Base-by-base conservation (phyloP, 2,329 filamentous ascomycete genomes). In the Alternaria gansuensis region DNA sequence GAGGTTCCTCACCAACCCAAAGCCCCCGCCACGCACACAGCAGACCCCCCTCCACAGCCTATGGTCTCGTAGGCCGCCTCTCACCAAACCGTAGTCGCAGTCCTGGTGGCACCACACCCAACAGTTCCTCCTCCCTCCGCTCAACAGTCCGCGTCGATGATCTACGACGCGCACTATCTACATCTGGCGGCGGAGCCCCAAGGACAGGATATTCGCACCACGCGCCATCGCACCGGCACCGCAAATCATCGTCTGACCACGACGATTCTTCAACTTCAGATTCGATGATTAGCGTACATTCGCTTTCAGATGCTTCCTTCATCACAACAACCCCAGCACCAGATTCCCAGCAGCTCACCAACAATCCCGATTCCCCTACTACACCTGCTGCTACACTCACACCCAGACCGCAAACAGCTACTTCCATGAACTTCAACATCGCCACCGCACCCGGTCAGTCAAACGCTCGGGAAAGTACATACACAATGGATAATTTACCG, bases 251-350 rank as follows among this genome's bases (percentile, higher is more conserved):
- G 6, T 58, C 64, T 5, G 65, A 64, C 34, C 85, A 17, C 17
- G 17, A 83, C 56, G 79, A 79, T 9, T 85, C 79, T 74, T 72
- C 82, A 85, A 79, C 84, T 83, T 74, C 84, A 56, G 89, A 92
- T 53, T 91, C 88, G 74, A 85, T 92, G 81, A 84, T 89, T 63
- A 90, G 88, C 78, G 90, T 88, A 63, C 88, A 91, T 56, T 85
- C 85, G 43, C 82, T 85, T n/a, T 90, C 88, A 6, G 89, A 91
- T 69, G 78, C 87, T 21, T 89, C 86, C 37, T 75, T 76, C 51
- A 63, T 74, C 24, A 76, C 73, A 1, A 65, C 72, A 3, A 68
- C 74, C 23, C 69, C 66, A 5, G 40, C 49, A 2, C 34, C 62
- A 0, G 45, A 62, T 1, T 55, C 51, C 3, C 54, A 54, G 39